Conservation (phyloP, 352 stramenopile species). For the Pythium folliculosum region DNA sequence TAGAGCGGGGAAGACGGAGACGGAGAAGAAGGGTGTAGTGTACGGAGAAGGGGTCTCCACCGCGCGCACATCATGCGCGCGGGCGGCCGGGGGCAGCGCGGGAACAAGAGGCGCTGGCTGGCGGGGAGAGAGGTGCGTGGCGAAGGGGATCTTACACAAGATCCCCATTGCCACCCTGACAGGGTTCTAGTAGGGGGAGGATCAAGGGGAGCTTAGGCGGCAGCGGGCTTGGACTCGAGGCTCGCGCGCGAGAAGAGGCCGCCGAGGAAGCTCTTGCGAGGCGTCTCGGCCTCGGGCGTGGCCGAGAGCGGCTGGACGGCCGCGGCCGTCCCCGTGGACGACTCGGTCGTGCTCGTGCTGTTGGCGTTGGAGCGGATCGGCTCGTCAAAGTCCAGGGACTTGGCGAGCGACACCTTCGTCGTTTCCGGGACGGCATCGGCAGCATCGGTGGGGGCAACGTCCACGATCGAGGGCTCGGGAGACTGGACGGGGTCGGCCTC, state of each 20-base stretch:
- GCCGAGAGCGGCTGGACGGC: conserved; percentile 19
- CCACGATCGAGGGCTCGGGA: too few relatives aligned
- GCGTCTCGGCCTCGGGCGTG: conserved; percentile 3
- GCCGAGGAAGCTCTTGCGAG: conserved; percentile 30
- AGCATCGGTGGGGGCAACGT: neutral
- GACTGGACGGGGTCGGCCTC: too few relatives aligned
- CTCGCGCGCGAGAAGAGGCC: conserved; percentile 29
- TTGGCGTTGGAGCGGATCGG: conserved; percentile 15
- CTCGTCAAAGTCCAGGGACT: conserved; percentile 16
- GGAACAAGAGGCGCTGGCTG: neutral
- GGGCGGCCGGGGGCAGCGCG: neutral
- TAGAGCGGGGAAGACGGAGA: neutral
- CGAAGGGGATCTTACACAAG: neutral
- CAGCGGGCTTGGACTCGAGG: conserved; percentile 24
- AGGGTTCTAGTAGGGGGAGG: neutral
- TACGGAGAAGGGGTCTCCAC: conserved; percentile 17
- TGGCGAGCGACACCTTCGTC: neutral
- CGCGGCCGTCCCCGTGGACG: conserved; percentile 13
- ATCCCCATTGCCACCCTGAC: conserved; percentile 5
- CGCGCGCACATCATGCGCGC: conserved; percentile 23
- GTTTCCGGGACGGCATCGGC: neutral
- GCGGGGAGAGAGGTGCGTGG: neutral
- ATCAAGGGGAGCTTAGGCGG: conserved; percentile 12
- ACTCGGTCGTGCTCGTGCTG: conserved; percentile 27
- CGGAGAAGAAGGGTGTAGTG: conserved; percentile 17